These are phyloP conservation scores for Basipetospora chlamydospora DNA, from an alignment of 2,329 filamentous ascomycete species.

Conservation along the genomic window DNA sequence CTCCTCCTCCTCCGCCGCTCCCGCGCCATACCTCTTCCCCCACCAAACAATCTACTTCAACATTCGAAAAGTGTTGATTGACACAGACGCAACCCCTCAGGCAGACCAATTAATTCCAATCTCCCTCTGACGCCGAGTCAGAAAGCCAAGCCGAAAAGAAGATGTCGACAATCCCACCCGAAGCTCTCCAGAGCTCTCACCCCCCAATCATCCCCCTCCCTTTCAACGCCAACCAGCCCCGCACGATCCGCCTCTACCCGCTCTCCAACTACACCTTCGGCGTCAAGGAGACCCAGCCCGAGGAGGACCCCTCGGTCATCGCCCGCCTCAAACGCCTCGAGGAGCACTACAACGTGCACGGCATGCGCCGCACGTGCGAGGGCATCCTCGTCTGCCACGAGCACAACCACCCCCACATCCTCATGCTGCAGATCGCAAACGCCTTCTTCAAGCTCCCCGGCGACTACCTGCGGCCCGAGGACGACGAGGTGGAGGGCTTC, in stretches of 20 bases:
- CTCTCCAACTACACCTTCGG: conserved; percentile 98
- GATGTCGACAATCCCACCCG: conserved; percentile 81
- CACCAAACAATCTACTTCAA: no score
- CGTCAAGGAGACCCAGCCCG: conserved; percentile 94
- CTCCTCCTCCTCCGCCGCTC: no score
- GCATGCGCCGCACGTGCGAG: conserved; percentile 95
- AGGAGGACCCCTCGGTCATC: conserved; percentile 91
- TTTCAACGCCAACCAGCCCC: conserved; percentile 81
- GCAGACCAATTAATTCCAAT: no score
- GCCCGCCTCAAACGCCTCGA: conserved; percentile 88
- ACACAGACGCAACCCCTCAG: no score
- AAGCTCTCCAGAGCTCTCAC: conserved; percentile 61
- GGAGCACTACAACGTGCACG: conserved; percentile 81
- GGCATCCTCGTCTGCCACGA: conserved; percentile 96
- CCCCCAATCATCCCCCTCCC: conserved; percentile 65
- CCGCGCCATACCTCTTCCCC: no score
- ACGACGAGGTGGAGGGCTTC: conserved; percentile 91
- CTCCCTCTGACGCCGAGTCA: no score
- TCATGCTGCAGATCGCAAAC: conserved; percentile 99
- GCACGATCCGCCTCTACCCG: conserved; percentile 81
- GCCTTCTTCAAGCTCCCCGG: conserved; percentile 98
- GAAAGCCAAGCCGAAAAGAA: no score
- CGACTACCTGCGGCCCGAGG: conserved; percentile 79
- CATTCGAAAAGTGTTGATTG: no score
- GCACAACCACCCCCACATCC: conserved; percentile 95